Percentiles rank a stretch among this genome's conserved stretches.
Conservation (phyloP, 2,329 filamentous ascomycete genomes). For the Trichoderma koningiopsis region DNA sequence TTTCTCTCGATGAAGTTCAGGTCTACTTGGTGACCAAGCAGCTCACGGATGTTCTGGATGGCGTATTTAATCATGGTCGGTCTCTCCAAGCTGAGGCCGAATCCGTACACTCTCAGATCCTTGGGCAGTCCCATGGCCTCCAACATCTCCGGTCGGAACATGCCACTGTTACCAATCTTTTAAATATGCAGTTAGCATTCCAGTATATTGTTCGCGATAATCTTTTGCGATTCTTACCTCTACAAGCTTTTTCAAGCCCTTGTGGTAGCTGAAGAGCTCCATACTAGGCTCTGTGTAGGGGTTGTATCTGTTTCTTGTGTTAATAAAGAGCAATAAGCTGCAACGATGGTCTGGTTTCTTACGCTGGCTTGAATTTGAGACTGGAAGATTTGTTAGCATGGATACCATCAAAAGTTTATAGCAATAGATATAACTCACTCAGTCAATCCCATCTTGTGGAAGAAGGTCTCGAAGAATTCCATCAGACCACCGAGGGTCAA, state of each 20-base stretch:
- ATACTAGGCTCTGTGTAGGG: constrained; percentile 94
- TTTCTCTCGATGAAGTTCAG: constrained; percentile 89
- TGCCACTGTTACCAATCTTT: constrained; percentile 89
- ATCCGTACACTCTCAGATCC: constrained; percentile 92
- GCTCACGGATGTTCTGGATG: constrained; percentile 86
- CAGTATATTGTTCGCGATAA: accelerated
- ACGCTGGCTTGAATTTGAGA: constrained; percentile 91
- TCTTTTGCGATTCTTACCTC: constrained; percentile 48
- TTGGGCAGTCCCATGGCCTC: constrained; percentile 91
- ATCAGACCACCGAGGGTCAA: constrained; percentile 91
- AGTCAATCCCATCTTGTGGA: constrained; percentile 88
- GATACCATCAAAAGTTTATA: background rate
- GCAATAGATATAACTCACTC: constrained; percentile 34
- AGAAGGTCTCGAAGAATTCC: constrained; percentile 93
- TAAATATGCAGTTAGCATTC: background rate
- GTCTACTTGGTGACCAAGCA: constrained; percentile 94
- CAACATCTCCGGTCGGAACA: constrained; percentile 98
- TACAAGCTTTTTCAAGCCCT: constrained; percentile 84
- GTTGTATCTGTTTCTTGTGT: constrained; percentile 61
- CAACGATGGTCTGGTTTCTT: constrained; percentile 15
- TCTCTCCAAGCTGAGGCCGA: constrained; percentile 86
- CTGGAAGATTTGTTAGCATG: constrained; percentile 12
- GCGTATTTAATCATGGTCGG: constrained; percentile 98
- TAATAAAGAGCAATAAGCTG: background rate
- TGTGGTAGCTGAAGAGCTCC: constrained; percentile 97